Evolutionary conservation across 768 basidiomycete genomes (phyloP), one percentile per base, ranked within the genome.

Genomic region (Lactarius hatsudake): DNA sequence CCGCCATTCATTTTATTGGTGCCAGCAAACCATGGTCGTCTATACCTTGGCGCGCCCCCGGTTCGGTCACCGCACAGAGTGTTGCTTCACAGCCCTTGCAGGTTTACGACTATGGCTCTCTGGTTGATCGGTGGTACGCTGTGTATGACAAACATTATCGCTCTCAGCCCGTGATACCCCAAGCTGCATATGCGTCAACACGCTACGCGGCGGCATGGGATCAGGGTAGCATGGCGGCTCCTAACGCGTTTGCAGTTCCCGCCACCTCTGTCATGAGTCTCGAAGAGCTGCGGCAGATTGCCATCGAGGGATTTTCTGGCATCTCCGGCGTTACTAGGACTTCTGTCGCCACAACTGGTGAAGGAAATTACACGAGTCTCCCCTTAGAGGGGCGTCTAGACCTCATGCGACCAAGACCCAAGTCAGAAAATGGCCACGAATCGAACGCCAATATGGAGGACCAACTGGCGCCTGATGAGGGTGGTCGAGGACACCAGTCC

Each of bases 21-120:
- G 84, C 87, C n/a, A 86, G 93, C 77, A 99, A 99, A 79, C 96
- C 97, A 17, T 99, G 97, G 96, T 82, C 87, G 59, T 84, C 87
- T 20, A 81, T 94, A 59, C 76, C 85, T 57, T 87, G 82, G 76
- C 88, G 93, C 38, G 80, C 87, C 12, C 87, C 92, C 1, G 85
- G 81, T 42, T 78, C 81, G 59, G 71, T 71, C 59, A 68, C 71
- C 70, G 75, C 73, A 30, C 76, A 74, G 59, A 63, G 67, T 77
- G 73, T 70, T 74, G 77, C 68, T 57, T 71, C 68, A 74, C 53
- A 75, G 75, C 62, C 72, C 76, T 78, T 82, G 59, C 83, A 80
- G 71, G 84, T 85, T 38, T 92, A 93, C 72, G 85, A 90, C 76
- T 96, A 94, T 71, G 81, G 83, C 65, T 84, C 90, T 8, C 87